phyloP scores from a whole-genome alignment of 306 rosid genomes.

The Canavalia gladiata region DNA sequence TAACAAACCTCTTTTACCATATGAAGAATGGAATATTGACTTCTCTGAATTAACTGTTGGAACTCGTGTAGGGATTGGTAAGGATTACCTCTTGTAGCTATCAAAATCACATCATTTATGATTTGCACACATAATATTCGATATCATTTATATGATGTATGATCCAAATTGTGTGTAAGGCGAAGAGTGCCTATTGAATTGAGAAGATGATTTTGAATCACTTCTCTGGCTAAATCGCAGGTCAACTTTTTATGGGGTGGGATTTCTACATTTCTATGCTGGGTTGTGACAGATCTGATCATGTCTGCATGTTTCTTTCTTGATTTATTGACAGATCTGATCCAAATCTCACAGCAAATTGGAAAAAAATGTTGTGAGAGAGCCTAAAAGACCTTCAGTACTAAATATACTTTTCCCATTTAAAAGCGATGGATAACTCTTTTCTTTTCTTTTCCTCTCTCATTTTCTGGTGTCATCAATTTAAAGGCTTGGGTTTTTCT shows the following conservation, averaged over 20 bases:
- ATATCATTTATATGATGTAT: constrained; percentile 23
- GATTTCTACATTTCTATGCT: constrained; percentile 27
- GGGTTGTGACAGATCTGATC: constrained; percentile 21
- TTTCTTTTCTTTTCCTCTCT: not conserved
- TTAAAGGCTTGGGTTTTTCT: constrained; percentile 17
- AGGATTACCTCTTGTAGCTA: constrained; percentile 46
- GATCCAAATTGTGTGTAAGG: not conserved
- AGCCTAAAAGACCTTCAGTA: not conserved
- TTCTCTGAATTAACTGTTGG: constrained; percentile 92
- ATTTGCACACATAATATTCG: not conserved
- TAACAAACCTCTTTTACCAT: constrained; percentile 81
- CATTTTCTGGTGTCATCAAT: not conserved
- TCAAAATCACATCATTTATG: constrained; percentile 6
- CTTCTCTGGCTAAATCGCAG: not conserved
- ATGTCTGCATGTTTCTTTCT: constrained; percentile 8
- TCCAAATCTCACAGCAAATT: not conserved
- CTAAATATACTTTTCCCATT: constrained; percentile 24
- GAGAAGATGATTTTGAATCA: constrained; percentile 1
- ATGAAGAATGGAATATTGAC: constrained; percentile 93
- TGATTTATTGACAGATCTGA: constrained; percentile 30
- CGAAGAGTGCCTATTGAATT: constrained; percentile 35
- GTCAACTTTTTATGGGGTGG: not conserved
- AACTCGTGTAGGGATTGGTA: constrained; percentile 97
- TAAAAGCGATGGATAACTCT: constrained; percentile 2
- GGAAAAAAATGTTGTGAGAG: not conserved